phyloP scores from a whole-genome alignment of 306 rosid species.

The Quercus agrifolia region DNA sequence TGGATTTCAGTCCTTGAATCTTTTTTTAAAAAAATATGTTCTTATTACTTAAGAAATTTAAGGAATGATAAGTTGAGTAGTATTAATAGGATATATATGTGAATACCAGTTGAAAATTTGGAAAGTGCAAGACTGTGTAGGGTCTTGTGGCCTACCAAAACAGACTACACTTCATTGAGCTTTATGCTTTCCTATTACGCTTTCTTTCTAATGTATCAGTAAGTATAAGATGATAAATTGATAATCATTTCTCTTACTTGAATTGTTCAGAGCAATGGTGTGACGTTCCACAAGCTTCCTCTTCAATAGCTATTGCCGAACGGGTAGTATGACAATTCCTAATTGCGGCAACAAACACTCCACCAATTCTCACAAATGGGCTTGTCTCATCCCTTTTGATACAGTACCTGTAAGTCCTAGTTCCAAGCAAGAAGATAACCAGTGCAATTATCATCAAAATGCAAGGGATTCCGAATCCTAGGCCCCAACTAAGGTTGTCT shows the following conservation, averaged over 20 bases:
- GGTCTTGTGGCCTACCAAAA: too few species aligned
- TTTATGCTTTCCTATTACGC: background rate
- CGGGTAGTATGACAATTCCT: conserved; percentile 26
- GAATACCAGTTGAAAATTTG: too few species aligned
- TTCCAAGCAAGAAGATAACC: conserved; percentile 20
- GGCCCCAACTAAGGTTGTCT: conserved; percentile 36
- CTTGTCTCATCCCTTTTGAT: conserved; percentile 4
- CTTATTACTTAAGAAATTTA: too few species aligned
- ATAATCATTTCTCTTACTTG: conserved; percentile 28
- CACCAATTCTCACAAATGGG: conserved; percentile 43
- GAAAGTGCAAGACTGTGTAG: too few species aligned
- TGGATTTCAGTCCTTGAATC: background rate
- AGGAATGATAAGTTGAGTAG: too few species aligned
- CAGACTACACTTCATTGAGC: too few species aligned
- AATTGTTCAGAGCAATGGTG: conserved; percentile 32
- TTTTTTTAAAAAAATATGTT: background rate
- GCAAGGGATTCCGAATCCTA: conserved; percentile 38
- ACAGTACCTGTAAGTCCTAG: conserved; percentile 28
- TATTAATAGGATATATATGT: too few species aligned
- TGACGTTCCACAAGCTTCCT: conserved; percentile 36
- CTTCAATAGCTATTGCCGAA: conserved; percentile 14
- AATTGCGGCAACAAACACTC: conserved; percentile 36
- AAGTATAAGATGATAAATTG: background rate
- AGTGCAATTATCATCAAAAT: conserved; percentile 18
- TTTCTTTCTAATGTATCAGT: background rate